Evolutionary conservation across 2,329 filamentous ascomycete genomes (phyloP), one percentile per base, ranked within the genome.

Genomic region (Cladosporium sp.): DNA sequence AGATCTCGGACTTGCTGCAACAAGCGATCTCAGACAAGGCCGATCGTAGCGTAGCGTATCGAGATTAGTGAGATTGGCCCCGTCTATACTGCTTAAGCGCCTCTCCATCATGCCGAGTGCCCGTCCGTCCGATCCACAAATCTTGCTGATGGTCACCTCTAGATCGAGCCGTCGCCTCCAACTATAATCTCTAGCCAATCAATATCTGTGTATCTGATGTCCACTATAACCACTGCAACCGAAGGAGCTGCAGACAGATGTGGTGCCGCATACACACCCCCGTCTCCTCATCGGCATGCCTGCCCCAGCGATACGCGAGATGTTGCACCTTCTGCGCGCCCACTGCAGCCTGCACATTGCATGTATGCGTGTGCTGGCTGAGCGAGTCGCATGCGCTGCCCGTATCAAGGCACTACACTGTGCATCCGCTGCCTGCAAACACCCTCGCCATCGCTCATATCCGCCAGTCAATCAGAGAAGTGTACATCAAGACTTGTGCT

Each of bases 11-110:
- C 32, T 18, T 18, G 32, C n/a, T 58, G 55, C 55, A 24, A 58
- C 55, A 58, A 28, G 55, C 55, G 55, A 58, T 58, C 55, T 58
- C 32, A 58, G 55, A 26, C 55, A 58, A 5, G 12, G 32, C 32
- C 55, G 55, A 58, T 58, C 55, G 52, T 58, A 58, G 34, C 55
- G 52, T 58, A 58, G 34, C 55, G 55, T 58, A 58, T 58, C 55
- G 55, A 58, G 55, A 58, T 41, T 36, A 41, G 52, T 55, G 52
- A 55, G 52, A 55, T 55, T 55, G 52, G 52, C 30, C 2, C 8
- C 52, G 52, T 55, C 52, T 55, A 55, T 34, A 55, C 14, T 11
- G 52, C 52, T 21, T 8, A 30, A 14, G 10, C 28, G 14, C 7
- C 3, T 4, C 11, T n/a, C 28, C 10, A 34, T n/a, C 26, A 55